phyloP scores from a whole-genome alignment of 2,329 filamentous ascomycete genomes.

The Colletotrichum sp. region DNA sequence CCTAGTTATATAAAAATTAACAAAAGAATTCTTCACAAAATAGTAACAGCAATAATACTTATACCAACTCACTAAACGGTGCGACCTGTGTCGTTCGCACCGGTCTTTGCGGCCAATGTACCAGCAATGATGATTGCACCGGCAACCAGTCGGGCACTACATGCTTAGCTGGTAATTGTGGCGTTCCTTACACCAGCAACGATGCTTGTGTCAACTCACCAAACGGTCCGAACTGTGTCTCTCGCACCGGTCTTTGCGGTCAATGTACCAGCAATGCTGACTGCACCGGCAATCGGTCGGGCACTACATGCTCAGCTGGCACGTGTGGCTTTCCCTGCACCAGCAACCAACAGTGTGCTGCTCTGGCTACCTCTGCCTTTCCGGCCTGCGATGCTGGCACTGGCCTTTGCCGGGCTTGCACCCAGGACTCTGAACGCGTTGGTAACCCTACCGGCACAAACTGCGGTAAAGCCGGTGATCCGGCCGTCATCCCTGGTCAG shows the following conservation, averaged over 20 bases:
- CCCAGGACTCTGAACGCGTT: not conserved
- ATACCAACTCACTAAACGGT: not conserved
- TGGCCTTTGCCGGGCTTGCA: not conserved
- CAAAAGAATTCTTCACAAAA: too few relatives aligned
- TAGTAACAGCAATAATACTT: not conserved
- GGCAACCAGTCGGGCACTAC: not conserved
- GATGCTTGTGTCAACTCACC: not conserved
- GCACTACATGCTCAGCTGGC: not conserved
- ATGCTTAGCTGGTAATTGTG: not conserved
- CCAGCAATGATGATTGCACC: not conserved
- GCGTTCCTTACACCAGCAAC: not conserved
- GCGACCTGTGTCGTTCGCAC: not conserved
- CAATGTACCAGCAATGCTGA: not conserved
- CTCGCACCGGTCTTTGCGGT: not conserved
- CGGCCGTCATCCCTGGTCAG: not conserved
- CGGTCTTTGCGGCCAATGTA: not conserved
- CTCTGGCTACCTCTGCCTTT: not conserved
- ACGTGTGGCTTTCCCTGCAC: not conserved
- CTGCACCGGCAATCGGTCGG: not conserved
- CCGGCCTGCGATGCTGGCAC: not conserved
- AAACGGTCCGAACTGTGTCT: not conserved
- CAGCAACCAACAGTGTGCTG: not conserved
- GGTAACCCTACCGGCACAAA: not conserved
- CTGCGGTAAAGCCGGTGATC: not conserved
- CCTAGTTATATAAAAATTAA: too few relatives aligned